Evolutionary conservation across 78 protist genomes (phyloP).

Genomic region (Guillardia theta): DNA sequence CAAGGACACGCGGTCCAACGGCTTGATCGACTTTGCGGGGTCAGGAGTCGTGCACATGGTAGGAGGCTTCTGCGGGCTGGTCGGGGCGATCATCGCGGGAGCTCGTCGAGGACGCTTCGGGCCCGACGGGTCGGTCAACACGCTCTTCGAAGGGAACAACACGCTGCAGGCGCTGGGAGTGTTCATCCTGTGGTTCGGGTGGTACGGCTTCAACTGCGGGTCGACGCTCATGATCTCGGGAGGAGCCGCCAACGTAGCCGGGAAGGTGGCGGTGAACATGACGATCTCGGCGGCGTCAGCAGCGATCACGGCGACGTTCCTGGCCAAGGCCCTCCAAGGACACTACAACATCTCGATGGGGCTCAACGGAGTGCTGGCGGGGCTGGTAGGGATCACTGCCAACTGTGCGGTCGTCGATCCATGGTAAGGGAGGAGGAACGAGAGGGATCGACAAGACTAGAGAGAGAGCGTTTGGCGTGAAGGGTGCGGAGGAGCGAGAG

Average conservation of each 20-base stretch:
- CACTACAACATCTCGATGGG: not conserved
- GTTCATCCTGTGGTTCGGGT: constrained; percentile 56
- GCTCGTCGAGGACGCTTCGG: not conserved
- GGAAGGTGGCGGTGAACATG: not conserved
- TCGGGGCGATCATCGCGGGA: not conserved
- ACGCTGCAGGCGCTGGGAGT: not conserved
- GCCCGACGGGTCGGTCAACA: not conserved
- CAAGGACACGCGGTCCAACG: not conserved
- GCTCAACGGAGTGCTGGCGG: constrained; percentile 53
- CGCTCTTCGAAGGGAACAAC: not conserved
- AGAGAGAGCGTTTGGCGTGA: too few species aligned
- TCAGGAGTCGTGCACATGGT: constrained; percentile 59
- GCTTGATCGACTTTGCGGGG: constrained; percentile 4
- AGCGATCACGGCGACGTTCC: constrained; percentile 51
- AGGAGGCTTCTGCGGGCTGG: constrained; percentile 46
- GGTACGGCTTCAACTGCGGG: constrained; percentile 64
- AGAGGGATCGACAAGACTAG: too few species aligned
- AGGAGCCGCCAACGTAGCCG: not conserved
- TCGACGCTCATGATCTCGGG: constrained; percentile 22
- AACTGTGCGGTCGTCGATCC: constrained; percentile 46
- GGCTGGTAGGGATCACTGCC: constrained; percentile 57
- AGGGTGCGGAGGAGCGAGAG: too few species aligned
- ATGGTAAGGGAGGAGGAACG: too few species aligned
- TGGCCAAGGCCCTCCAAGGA: not conserved
- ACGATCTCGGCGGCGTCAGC: not conserved